Evolutionary conservation across 768 basidiomycete species (phyloP), one percentile per base, ranked within the genome.

Genomic region (Cyclocybe aegerita): DNA sequence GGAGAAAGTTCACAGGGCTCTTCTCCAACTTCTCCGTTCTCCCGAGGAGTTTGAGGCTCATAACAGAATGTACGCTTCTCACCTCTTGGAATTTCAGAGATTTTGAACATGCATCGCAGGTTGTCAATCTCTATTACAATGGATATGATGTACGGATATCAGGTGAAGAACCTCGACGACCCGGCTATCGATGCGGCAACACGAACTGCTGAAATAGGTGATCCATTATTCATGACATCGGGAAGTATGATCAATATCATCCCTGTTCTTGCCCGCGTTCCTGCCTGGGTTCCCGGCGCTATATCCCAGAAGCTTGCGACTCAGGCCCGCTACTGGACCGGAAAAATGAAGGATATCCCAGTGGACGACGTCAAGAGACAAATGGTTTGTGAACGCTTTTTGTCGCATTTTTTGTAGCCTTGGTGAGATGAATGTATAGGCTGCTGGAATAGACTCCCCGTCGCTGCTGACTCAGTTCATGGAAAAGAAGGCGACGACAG

Each of bases 1-100:
- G 7, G 46, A 50, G 42, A 67, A 57, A 42, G 60, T 66, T 2
- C 63, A 60, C 17, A 60, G 61, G 9, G 56, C 74, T 34, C 56
- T 70, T 0, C 56, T 34, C 12, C 61, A 61, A 30, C 44, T 74
- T 12, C 51, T 64, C 12, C n/a, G 46, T 7, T 17, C 17, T 30
- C 57, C 44, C 4, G 42, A 50, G 4, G 23, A 42, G 2, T 49
- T 54, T 23, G 39, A 47, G 1, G 40, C 39, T 9, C 57, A 59
- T 30, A 46, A 37, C 16, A 48, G 34, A 32, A n/a, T 51, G 36
- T 39, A 34, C 2, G 46, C 49, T n/a, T 14, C 15, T 4, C 4
- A 23, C 7, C 11, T 15, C 7, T 16, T 30, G 11, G 17, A 48
- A 5, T 16, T 12, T 17, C 5, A 14, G 11, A 39, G 4, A 9